phyloP scores from a whole-genome alignment of 495 filamentous ascomycete genomes.

The Pyrenula massariospora region DNA sequence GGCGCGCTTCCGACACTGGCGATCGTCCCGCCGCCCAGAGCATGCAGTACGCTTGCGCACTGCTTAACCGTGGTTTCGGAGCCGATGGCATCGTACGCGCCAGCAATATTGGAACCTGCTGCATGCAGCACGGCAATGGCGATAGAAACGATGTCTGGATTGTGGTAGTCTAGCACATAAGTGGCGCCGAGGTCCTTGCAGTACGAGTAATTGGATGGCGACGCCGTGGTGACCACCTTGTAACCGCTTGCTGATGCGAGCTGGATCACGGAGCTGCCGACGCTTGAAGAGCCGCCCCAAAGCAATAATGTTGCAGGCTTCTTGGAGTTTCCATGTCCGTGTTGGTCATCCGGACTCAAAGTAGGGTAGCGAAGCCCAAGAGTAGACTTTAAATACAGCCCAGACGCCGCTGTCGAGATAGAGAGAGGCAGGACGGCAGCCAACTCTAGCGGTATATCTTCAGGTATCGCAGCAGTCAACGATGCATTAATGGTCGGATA shows the following conservation, averaged over 20 bases:
- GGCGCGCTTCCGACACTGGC: not conserved
- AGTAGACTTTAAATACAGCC: slow-evolving; percentile 26
- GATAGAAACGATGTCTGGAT: slow-evolving; percentile 14
- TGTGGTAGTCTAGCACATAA: slow-evolving; percentile 24
- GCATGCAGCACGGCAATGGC: slow-evolving; percentile 3
- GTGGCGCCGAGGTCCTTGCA: slow-evolving; percentile 23
- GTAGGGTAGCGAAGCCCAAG: slow-evolving; percentile 18
- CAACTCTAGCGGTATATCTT: slow-evolving; percentile 22
- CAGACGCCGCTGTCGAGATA: slow-evolving; percentile 32
- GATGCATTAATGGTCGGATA: slow-evolving; percentile 19
- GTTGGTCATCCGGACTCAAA: not conserved
- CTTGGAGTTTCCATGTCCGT: slow-evolving; percentile 4
- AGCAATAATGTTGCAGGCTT: slow-evolving; percentile 18
- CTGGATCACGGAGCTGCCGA: slow-evolving; percentile 23
- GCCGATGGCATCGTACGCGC: slow-evolving; percentile 9
- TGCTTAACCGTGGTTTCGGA: not conserved
- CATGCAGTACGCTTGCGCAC: slow-evolving; percentile 8
- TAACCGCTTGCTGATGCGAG: slow-evolving; percentile 19
- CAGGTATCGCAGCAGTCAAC: slow-evolving; percentile 24
- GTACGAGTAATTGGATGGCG: slow-evolving; percentile 17
- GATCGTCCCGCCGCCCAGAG: slow-evolving; percentile 5
- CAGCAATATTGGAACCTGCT: slow-evolving; percentile 10
- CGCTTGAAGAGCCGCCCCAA: slow-evolving; percentile 22
- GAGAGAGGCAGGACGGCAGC: slow-evolving; percentile 35
- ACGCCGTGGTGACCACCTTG: slow-evolving; percentile 24